These are phyloP conservation scores for Rosa multiflora DNA, from an alignment of 306 rosid species.

Conservation along the genomic window DNA sequence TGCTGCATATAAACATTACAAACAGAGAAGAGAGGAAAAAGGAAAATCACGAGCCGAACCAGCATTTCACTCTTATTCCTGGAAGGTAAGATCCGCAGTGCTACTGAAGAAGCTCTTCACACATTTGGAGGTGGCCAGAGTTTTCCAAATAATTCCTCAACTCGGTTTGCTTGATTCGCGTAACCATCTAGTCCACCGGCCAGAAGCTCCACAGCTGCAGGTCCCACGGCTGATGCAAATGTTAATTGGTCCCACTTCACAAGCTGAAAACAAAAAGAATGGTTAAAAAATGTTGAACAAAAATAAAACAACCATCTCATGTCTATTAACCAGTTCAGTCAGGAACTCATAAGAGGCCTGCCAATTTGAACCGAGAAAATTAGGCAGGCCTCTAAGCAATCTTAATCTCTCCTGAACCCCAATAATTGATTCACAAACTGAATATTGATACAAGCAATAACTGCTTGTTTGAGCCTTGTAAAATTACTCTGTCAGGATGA, in stretches of 20 bases:
- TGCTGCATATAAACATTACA: background rate
- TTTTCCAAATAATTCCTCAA: conserved; percentile 75
- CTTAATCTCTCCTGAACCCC: background rate
- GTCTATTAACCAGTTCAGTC: background rate
- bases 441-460: background rate
- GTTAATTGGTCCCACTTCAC: conserved; percentile 77
- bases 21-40: background rate
- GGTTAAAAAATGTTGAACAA: conserved; percentile 15
- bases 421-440: background rate
- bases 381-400: background rate
- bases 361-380: background rate
- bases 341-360: background rate
- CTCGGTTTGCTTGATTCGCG: conserved; percentile 79
- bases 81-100: conserved; percentile 21
- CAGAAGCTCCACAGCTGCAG: conserved; percentile 81
- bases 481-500: background rate
- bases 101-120: conserved; percentile 34
- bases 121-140: conserved; percentile 99
- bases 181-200: conserved; percentile 80
- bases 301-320: background rate
- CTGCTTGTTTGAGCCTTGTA: background rate
- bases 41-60: conserved; percentile 1
- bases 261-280: conserved; percentile 48
- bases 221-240: conserved; percentile 79
- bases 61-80: conserved; percentile 32